A percentile compares a stretch with the other conserved stretches of the same genome.
Evolutionary conservation across 2,329 filamentous ascomycete genomes (phyloP).

Genomic region (Aotearoamyces nothofagi): DNA sequence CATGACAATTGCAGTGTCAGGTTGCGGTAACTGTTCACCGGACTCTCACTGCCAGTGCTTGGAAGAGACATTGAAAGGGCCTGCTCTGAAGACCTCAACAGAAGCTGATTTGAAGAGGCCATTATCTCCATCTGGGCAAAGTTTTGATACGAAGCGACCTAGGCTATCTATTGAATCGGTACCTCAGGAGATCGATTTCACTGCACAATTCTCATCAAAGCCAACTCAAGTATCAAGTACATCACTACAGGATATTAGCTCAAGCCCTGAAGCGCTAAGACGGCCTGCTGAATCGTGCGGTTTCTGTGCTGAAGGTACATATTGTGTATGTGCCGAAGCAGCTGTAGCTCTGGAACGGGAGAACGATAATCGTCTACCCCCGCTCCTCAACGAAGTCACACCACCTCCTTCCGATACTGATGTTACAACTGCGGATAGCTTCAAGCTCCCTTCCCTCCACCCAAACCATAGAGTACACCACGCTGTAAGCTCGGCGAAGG

Average conservation of each 20-base stretch:
- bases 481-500: slow-evolving; percentile 8
- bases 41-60: slow-evolving; percentile 47
- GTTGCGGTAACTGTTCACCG: slow-evolving; percentile 51
- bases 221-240: slow-evolving; percentile 5
- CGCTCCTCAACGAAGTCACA: slow-evolving; percentile 31
- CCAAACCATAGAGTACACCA: slow-evolving; percentile 18
- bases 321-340: slow-evolving; percentile 65
- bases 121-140: slow-evolving; percentile 12
- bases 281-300: slow-evolving; percentile 55
- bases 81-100: slow-evolving; percentile 2
- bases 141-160: slow-evolving; percentile 35
- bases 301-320: slow-evolving; percentile 70
- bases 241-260: slow-evolving; percentile 12
- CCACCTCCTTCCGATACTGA: slow-evolving; percentile 38
- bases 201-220: slow-evolving; percentile 41
- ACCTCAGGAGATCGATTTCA: slow-evolving; percentile 56
- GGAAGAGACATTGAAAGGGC: slow-evolving; percentile 23
- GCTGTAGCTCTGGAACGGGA: slow-evolving; percentile 19
- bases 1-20: slow-evolving; percentile 34
- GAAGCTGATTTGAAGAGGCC: slow-evolving; percentile 17
- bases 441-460: slow-evolving; percentile 38
- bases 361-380: slow-evolving; percentile 21
- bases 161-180: slow-evolving; percentile 29
- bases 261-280: slow-evolving; percentile 15
- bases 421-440: slow-evolving; percentile 34